phyloP scores from a whole-genome alignment of 2,329 filamentous ascomycete genomes.

The Intubia oerlemansii region DNA sequence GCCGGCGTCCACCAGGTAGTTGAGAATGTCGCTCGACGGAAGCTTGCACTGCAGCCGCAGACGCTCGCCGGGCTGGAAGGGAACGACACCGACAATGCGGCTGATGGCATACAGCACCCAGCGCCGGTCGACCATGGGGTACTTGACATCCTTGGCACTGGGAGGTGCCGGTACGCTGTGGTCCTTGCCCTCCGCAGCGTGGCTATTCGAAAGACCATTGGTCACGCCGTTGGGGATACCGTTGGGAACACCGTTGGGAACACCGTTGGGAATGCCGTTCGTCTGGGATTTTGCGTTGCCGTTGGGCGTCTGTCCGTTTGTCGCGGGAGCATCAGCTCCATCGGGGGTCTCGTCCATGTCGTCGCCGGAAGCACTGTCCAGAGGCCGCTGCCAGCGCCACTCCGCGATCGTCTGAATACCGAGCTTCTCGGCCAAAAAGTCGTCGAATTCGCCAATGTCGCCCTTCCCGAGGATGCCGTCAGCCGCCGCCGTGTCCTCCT shows the following conservation, averaged over 20 bases:
- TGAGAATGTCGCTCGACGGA: slow-evolving; percentile 30
- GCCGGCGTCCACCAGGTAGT: slow-evolving; percentile 37
- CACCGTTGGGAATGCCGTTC: neutral
- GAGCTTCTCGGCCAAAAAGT: slow-evolving; percentile 18
- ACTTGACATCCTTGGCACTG: slow-evolving; percentile 13
- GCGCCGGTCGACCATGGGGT: slow-evolving; percentile 37
- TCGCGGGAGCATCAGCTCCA: neutral
- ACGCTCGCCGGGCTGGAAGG: slow-evolving; percentile 4
- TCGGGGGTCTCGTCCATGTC: slow-evolving; percentile 5
- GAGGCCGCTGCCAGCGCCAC: slow-evolving; percentile 9
- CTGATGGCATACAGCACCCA: slow-evolving; percentile 44
- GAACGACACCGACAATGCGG: slow-evolving; percentile 24
- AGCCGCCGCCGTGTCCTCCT: slow-evolving; percentile 17
- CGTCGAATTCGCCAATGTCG: slow-evolving; percentile 27
- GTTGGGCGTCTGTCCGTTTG: neutral
- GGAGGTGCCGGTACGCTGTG: too few relatives aligned
- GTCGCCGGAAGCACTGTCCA: slow-evolving; percentile 7
- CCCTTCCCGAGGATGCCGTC: slow-evolving; percentile 24
- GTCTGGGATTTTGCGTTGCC: too few relatives aligned
- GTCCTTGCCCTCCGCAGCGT: too few relatives aligned
- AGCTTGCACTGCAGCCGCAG: slow-evolving; percentile 18
- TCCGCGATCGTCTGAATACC: slow-evolving; percentile 14
- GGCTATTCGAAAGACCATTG: slow-evolving; percentile 1
- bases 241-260: slow-evolving; percentile 2
- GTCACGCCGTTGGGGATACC: slow-evolving; percentile 1